Percentiles rank a stretch among this genome's conserved stretches.
Evolutionary conservation across 2,329 filamentous ascomycete species (phyloP).

Genomic region (Beauveria varroae): DNA sequence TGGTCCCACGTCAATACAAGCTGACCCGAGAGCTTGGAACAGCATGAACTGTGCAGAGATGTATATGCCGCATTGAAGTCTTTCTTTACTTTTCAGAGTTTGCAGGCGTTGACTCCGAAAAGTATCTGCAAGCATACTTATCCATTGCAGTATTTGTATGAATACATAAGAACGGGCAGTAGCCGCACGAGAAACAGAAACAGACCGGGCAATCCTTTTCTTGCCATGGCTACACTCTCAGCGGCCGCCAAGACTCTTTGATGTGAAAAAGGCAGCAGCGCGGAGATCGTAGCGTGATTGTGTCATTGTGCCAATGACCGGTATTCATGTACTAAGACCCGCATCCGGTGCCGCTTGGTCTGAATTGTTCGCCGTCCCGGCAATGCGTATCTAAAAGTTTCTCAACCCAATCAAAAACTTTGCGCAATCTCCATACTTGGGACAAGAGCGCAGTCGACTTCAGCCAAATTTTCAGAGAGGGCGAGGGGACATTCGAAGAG

Average conservation of each 20-base stretch:
- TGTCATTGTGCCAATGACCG: not conserved
- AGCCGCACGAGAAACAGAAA: not conserved
- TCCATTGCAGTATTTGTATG: not conserved
- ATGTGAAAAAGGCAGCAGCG: not conserved
- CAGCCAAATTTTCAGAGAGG: not conserved
- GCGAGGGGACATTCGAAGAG: no score
- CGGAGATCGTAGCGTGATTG: not conserved
- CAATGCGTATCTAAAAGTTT: not conserved
- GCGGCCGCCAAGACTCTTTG: not conserved
- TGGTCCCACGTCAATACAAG: not conserved
- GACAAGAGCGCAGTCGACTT: not conserved
- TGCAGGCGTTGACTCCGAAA: not conserved
- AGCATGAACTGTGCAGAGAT: not conserved
- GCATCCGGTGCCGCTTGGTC: not conserved
- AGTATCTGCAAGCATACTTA: no score
- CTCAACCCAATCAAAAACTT: not conserved
- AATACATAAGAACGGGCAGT: not conserved
- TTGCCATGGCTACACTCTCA: not conserved
- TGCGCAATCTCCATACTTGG: not conserved
- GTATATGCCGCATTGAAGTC: not conserved
- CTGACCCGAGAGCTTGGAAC: not conserved
- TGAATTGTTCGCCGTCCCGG: not conserved
- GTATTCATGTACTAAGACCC: not conserved
- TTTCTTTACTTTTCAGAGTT: no score
- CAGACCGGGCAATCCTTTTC: not conserved